A percentile compares a stretch with the other conserved stretches of the same genome.
phyloP scores from a whole-genome alignment of 148 eudicot species.

The Amaranthus hypochondriacus region DNA sequence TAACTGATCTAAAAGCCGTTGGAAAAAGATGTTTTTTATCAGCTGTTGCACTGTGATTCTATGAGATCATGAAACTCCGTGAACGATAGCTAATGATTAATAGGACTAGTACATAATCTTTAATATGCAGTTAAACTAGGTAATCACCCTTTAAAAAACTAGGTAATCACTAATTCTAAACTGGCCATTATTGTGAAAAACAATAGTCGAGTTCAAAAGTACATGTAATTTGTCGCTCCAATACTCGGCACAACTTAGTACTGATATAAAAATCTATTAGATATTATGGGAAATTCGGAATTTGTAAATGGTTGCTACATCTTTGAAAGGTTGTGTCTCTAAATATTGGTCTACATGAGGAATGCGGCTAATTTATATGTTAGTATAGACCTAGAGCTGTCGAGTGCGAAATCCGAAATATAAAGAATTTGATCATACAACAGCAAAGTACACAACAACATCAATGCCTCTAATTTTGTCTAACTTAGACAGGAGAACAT shows the following conservation, averaged over 20 bases:
- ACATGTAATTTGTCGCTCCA: background rate
- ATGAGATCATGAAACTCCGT: background rate
- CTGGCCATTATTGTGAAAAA: background rate
- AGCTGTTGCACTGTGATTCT: constrained; percentile 30
- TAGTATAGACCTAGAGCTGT: background rate
- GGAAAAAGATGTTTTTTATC: constrained; percentile 65
- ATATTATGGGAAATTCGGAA: too few species aligned
- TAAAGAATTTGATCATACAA: constrained; percentile 7
- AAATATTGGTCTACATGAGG: background rate
- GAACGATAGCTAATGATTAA: background rate
- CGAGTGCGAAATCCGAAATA: background rate
- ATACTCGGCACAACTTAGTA: too few species aligned
- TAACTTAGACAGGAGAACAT: too few species aligned
- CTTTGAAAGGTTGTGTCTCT: background rate
- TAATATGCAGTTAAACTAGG: background rate
- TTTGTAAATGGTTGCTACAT: background rate
- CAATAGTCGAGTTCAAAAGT: background rate
- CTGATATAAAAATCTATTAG: too few species aligned
- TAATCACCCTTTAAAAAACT: background rate
- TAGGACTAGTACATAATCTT: background rate
- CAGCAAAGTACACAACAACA: constrained; percentile 2
- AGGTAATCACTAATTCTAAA: background rate
- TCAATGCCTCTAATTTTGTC: background rate
- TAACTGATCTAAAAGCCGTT: constrained; percentile 32
- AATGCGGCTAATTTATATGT: background rate